Percentiles rank a stretch among this genome's conserved stretches.
Evolutionary conservation across 2,329 filamentous ascomycete species (phyloP).

Genomic region (Magnaporthiopsis incrustans): DNA sequence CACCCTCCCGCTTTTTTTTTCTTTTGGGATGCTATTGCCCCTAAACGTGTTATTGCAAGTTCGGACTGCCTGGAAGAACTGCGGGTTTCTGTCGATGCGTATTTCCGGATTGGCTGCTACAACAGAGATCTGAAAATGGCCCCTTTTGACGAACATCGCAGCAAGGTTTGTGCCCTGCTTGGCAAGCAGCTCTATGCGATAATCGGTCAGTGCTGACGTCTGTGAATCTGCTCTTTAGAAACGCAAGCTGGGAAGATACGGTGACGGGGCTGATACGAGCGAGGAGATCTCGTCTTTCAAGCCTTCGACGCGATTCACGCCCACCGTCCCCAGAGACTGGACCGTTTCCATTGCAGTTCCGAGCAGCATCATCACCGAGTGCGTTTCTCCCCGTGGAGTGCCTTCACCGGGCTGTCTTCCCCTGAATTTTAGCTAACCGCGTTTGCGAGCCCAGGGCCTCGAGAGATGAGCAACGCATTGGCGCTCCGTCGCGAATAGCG

Average conservation of each 20-base stretch:
- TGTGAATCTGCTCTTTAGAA: conserved; percentile 32
- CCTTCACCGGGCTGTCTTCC: background rate
- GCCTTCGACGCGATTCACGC: conserved; percentile 61
- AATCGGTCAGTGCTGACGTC: background rate
- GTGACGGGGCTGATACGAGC: conserved; percentile 18
- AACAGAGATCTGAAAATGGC: conserved; percentile 4
- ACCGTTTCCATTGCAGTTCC: conserved; percentile 73
- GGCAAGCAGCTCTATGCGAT: background rate
- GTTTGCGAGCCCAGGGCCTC: conserved; percentile 7
- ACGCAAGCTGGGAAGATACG: conserved; percentile 36
- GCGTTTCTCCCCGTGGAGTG: conserved; percentile 17
- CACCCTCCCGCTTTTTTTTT: conserved; percentile 9
- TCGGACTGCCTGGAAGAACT: background rate
- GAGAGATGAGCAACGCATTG: conserved; percentile 69
- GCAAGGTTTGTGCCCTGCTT: background rate
- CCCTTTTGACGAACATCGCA: conserved; percentile 5
- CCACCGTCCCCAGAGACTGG: conserved; percentile 56
- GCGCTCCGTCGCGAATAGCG: conserved; percentile 66
- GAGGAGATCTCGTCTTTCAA: conserved; percentile 49
- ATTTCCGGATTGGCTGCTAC: background rate
- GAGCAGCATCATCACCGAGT: conserved; percentile 71
- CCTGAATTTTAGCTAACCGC: background rate
- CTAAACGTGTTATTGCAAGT: background rate
- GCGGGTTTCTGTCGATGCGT: background rate
- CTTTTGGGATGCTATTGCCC: background rate